These are phyloP conservation scores for Camellia sinensis DNA, from an alignment of 148 eudicot species.

Conservation along the genomic window DNA sequence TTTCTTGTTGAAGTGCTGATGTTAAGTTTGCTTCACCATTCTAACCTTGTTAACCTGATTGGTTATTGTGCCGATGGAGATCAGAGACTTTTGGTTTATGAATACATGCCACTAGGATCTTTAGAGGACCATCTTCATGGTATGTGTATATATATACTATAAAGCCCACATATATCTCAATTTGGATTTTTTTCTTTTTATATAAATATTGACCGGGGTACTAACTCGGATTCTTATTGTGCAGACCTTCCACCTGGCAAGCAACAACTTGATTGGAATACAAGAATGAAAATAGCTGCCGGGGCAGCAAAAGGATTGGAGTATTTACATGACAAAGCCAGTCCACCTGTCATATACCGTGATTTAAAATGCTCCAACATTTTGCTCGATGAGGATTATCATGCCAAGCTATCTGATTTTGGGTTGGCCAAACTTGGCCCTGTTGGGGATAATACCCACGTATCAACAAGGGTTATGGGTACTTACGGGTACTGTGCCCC, in stretches of 20 bases:
- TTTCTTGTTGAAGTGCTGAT: conserved; percentile 64
- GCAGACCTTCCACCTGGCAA: conserved; percentile 43
- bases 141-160: conserved; percentile 10
- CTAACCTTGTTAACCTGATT: conserved; percentile 53
- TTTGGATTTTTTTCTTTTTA: neutral
- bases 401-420: conserved; percentile 63
- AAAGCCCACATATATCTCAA: neutral
- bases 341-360: conserved; percentile 61
- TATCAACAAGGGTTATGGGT: conserved; percentile 65
- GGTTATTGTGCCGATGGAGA: conserved; percentile 72
- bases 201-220: neutral
- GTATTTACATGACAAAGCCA: conserved; percentile 57
- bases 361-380: conserved; percentile 65
- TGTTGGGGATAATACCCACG: conserved; percentile 57
- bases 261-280: conserved; percentile 54
- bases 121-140: conserved; percentile 66
- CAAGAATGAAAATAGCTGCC: conserved; percentile 64
- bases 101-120: conserved; percentile 57
- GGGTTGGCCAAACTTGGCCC: conserved; percentile 67
- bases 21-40: conserved; percentile 54
- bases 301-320: conserved; percentile 66
- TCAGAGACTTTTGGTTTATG: conserved; percentile 55
- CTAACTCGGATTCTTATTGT: conserved; percentile 5
- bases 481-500: conserved; percentile 71
- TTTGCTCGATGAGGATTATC: conserved; percentile 49